Evolutionary conservation across 768 basidiomycete genomes (phyloP).

Genomic region (Russula griseocarnosa): DNA sequence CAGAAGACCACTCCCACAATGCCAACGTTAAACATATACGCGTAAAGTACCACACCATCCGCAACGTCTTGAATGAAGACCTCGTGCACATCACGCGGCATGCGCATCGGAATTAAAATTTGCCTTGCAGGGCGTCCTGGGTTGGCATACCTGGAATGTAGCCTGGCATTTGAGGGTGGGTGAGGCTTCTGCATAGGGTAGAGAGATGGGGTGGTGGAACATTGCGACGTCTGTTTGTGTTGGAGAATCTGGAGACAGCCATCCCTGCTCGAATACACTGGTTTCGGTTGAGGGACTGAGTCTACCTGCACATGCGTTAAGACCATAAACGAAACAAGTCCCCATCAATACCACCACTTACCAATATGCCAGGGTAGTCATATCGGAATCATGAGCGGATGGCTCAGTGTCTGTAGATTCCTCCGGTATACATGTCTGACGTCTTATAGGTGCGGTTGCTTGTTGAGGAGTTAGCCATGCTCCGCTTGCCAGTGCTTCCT

Average conservation of each 20-base stretch:
- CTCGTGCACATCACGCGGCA: too few relatives aligned
- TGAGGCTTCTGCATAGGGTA: slow-evolving; percentile 48
- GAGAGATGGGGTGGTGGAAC: slow-evolving; percentile 58
- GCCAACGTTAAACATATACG: too few relatives aligned
- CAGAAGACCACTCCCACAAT: too few relatives aligned
- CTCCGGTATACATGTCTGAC: slow-evolving; percentile 21
- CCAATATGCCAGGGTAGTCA: slow-evolving; percentile 15
- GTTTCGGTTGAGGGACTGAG: slow-evolving; percentile 26
- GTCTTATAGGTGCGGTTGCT: slow-evolving; percentile 14
- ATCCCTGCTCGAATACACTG: slow-evolving; percentile 54
- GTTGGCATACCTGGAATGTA: slow-evolving; percentile 88
- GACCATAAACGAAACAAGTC: background rate
- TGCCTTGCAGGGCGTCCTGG: slow-evolving; percentile 80
- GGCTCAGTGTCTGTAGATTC: slow-evolving; percentile 17
- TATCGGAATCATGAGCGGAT: slow-evolving; percentile 19
- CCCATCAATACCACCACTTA: slow-evolving; percentile 15
- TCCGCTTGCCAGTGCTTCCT: slow-evolving; percentile 41
- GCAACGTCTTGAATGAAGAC: too few relatives aligned
- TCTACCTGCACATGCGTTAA: slow-evolving; percentile 1
- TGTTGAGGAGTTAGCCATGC: slow-evolving; percentile 26
- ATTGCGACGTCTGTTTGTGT: slow-evolving; percentile 44
- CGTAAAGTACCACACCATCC: too few relatives aligned
- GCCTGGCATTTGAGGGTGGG: slow-evolving; percentile 61
- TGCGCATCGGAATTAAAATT: slow-evolving; percentile 63
- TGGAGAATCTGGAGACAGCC: slow-evolving; percentile 63